Percentiles rank a stretch among this genome's conserved stretches.
phyloP scores from a whole-genome alignment of 345 rosid genomes.

The Eucalyptus sideroxylon region DNA sequence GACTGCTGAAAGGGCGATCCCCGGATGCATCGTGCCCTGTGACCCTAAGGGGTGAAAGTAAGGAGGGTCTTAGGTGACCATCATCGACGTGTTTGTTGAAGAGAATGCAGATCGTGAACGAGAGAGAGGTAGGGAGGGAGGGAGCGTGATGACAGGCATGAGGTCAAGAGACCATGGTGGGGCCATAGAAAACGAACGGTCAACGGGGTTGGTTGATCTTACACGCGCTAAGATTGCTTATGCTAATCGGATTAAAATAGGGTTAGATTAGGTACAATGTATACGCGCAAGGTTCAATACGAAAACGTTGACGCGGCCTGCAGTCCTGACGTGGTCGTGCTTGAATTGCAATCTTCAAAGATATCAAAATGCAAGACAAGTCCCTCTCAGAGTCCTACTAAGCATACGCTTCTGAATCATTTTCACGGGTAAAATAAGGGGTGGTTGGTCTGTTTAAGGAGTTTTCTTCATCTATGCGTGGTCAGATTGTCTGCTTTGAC shows the following conservation, averaged over 20 bases:
- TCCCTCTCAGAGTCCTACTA: not conserved
- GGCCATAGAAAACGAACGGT: not conserved
- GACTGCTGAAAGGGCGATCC: not conserved
- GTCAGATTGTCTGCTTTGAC: not conserved
- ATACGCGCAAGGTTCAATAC: not conserved
- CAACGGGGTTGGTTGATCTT: not conserved
- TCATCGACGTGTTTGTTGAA: not conserved
- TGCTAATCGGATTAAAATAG: not conserved
- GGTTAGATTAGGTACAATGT: not conserved
- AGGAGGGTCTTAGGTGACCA: not conserved
- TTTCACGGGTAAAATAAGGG: not conserved
- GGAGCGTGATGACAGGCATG: not conserved
- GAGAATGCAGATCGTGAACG: not conserved
- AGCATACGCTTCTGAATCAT: not conserved
- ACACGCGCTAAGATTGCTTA: not conserved
- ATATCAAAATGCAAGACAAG: not conserved
- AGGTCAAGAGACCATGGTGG: not conserved
- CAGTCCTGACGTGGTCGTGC: not conserved
- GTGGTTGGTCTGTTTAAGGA: not conserved
- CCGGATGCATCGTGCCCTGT: not conserved
- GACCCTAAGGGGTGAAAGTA: not conserved
- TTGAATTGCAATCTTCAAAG: not conserved
- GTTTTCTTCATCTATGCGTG: not conserved
- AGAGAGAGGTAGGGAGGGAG: not conserved
- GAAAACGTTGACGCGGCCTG: not conserved